These are phyloP conservation scores for Leishmania mexicana DNA, from an alignment of 208 protist species.

Conservation along the genomic window DNA sequence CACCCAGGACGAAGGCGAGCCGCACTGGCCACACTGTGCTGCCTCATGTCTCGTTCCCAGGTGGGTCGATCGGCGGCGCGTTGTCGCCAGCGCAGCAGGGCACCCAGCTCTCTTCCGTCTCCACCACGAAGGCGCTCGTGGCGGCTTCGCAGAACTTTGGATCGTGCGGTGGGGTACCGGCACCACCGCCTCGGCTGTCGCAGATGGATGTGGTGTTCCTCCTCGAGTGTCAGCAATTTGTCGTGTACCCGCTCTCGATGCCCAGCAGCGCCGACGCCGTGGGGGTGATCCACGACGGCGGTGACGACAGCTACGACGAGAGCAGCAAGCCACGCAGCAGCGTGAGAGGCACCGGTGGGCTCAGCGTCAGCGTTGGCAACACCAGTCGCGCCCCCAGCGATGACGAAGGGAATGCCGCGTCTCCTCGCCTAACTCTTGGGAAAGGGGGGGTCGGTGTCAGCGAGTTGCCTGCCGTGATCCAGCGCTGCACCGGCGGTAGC, in stretches of 20 bases:
- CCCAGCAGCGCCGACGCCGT: constrained; percentile 14
- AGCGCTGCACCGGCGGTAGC: constrained; percentile 28
- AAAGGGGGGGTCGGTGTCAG: neutral
- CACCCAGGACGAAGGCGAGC: neutral
- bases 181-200: constrained; percentile 31
- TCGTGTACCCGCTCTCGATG: constrained; percentile 44
- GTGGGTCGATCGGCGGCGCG: neutral
- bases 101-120: neutral
- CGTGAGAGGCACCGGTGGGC: neutral
- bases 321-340: neutral
- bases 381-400: neutral
- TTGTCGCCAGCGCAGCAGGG: neutral
- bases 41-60: neutral
- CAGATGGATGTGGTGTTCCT: constrained; percentile 45
- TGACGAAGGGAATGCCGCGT: neutral
- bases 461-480: constrained; percentile 13
- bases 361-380: neutral
- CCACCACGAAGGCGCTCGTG: neutral
- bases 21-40: neutral
- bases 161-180: neutral
- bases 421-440: neutral
- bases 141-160: neutral
- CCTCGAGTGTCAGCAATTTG: constrained; percentile 48
- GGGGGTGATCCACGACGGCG: neutral
- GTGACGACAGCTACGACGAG: constrained; percentile 6